Base-by-base conservation (phyloP, 2,329 filamentous ascomycete species). In the Whalleya microplaca region DNA sequence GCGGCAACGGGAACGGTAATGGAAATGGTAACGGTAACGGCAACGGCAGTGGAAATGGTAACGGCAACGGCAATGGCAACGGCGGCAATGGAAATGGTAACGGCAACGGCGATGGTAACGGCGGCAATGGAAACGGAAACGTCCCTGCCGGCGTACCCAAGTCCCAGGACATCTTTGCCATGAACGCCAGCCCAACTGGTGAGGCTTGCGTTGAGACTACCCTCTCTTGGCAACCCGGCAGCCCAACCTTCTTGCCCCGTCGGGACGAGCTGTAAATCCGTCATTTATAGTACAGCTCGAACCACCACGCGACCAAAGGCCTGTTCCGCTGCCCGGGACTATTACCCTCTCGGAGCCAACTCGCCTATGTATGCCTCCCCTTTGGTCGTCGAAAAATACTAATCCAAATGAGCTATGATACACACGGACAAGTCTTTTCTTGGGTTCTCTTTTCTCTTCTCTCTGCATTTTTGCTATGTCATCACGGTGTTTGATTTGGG, bases 201-300 rank as follows among this genome's bases (percentile, higher is more conserved):
- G 48, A 53, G 41, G 32, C 52, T 14, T 66, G 66, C 52, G 46
- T 42, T 21, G 56, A 60, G 50, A 59, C 51, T 10, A 47, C 45
- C 2, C 51, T 54, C 7, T 54, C 50, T 6, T 67, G 58, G 59
- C 41, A 62, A 5, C 55, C 45, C 5, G 65, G 61, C 16, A 27
- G 51, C 42, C 60, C 63, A 2, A 65, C 64, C 6, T 66, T 68
- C 56, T 37, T 66, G 37, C 61, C 53, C 9, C 55, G 50, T 29
- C 32, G 27, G 18, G 48, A 61, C 41, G 63, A 64, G 54, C 53
- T 63, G 27, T 63, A 59, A 55, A 51, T 9, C 23, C 23, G 23
- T 9, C 23, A 4, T 27, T 9, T 27, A 27, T 9, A 9, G 23
- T 27, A 9, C 23, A 9, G 23, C 4, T 27, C 23, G 9, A 27